Evolutionary conservation across 2,329 filamentous ascomycete species (phyloP).

Genomic region (Colletotrichum scovillei): DNA sequence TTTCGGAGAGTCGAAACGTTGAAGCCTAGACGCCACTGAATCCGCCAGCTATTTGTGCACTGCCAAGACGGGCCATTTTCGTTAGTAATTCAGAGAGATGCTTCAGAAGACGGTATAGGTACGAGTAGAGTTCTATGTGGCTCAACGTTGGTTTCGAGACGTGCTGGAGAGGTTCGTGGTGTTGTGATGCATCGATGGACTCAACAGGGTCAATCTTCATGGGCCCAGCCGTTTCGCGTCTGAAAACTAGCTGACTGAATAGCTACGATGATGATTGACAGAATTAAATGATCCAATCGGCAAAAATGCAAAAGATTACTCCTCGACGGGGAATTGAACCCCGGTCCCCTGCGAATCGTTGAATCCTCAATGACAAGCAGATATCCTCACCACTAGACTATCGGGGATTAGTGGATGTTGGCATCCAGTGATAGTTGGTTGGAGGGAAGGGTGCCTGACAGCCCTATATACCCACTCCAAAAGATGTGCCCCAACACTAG

Average conservation of each 20-base stretch:
- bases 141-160: neutral
- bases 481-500: too few relatives aligned
- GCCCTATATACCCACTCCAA: fast-evolving
- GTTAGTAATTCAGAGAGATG: too few relatives aligned
- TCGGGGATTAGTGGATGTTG: neutral
- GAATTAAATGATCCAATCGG: too few relatives aligned
- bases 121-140: neutral
- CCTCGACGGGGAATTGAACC: neutral
- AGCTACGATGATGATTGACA: too few relatives aligned
- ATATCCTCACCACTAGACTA: neutral
- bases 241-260: neutral
- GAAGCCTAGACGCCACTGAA: neutral
- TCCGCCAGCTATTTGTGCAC: neutral
- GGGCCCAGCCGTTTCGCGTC: too few relatives aligned
- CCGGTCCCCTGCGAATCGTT: neutral
- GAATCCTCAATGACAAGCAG: neutral
- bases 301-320: neutral
- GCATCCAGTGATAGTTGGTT: neutral
- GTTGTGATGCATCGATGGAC: too few relatives aligned
- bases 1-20: neutral
- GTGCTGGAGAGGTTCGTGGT: too few relatives aligned
- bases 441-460: fast-evolving
- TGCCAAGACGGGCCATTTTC: neutral
- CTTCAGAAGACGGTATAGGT: neutral
- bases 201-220: too few relatives aligned